Conservation (phyloP, 371 early-diverging fungal genomes). For the Sporodiniella umbellata region DNA sequence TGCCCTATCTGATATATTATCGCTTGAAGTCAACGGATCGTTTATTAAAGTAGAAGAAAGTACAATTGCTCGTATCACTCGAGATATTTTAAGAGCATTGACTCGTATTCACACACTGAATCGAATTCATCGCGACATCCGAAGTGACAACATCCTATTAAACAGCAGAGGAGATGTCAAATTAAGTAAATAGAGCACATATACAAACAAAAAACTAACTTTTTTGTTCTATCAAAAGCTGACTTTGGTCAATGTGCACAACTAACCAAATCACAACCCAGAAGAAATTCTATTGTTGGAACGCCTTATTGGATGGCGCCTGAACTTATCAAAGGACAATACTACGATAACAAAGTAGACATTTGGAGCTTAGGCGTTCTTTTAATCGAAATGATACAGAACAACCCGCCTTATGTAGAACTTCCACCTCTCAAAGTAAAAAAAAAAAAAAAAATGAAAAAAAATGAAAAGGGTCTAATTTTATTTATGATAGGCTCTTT, state of each 20-base stretch:
- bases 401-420: constrained; percentile 63
- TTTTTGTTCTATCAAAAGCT: too few species aligned
- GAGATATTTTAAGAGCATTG: constrained; percentile 80
- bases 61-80: constrained; percentile 58
- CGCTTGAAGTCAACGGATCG: constrained; percentile 36
- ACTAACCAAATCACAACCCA: constrained; percentile 46
- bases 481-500: constrained; percentile 36
- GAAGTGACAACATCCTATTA: constrained; percentile 69
- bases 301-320: constrained; percentile 86
- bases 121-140: constrained; percentile 92
- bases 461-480: not conserved
- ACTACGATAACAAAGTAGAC: constrained; percentile 75
- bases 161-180: constrained; percentile 65
- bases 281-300: constrained; percentile 61
- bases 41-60: constrained; percentile 43
- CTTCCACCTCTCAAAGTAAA: constrained; percentile 49
- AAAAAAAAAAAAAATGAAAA: not conserved
- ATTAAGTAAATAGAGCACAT: constrained; percentile 27
- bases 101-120: constrained; percentile 81
- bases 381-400: constrained; percentile 74
- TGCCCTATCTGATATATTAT: constrained; percentile 64
- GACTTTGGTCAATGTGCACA: constrained; percentile 66
- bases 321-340: constrained; percentile 73
- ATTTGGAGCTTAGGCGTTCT: constrained; percentile 81
- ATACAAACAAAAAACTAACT: not conserved